Evolutionary conservation across 1,284 basidiomycete species (phyloP), one percentile per base, ranked within the genome.

Genomic region (Phellinidium pouzarii): DNA sequence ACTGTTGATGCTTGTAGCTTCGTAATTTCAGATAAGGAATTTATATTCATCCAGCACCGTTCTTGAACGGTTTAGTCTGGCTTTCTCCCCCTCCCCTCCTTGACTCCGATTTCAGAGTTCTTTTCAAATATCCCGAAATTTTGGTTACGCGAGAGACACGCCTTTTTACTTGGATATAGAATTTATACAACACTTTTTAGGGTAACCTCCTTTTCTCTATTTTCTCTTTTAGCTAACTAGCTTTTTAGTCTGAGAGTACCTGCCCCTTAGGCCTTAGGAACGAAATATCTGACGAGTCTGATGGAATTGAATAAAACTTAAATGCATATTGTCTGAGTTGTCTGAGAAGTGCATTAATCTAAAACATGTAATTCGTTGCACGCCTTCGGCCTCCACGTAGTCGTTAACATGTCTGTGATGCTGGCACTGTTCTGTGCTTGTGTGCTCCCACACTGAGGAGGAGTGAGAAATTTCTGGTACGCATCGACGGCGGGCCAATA

Each of bases 401-500:
- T 19, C 37, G 19, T 12, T 26, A 12, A 6, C 11, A 31, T 6
- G 36, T 20, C 4, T 48, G 36, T 22, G 12, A 7, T 34, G 14
- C 31, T 11, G 9, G 31, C 31, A 34, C n/a, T n/a, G 25, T 11
- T 34, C 14, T n/a, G 6, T 20, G 7, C 29, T 31, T 31, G 29
- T 20, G 19, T 26, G 8, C 34, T 31, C 37, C 22, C 34, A 50
- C 38, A 20, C 7, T 17, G 37, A 19, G 37, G 3, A 14, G 41
- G 48, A 29, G 48, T 29, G 48, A 42, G 36, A 6, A 14, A 37
- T 38, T 25, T 23, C 27, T 29, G 48, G 27, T 17, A 7, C n/a
- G 26, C 38, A 19, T 41, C 11, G 26, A 41, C 36, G n/a, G 37
- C 36, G 38, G 48, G 14, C 48, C 48, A 50, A 50, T 50, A 23